Evolutionary conservation across 1,284 basidiomycete genomes (phyloP), one percentile per base, ranked within the genome.

Genomic region (Tranzscheliella williamsii): DNA sequence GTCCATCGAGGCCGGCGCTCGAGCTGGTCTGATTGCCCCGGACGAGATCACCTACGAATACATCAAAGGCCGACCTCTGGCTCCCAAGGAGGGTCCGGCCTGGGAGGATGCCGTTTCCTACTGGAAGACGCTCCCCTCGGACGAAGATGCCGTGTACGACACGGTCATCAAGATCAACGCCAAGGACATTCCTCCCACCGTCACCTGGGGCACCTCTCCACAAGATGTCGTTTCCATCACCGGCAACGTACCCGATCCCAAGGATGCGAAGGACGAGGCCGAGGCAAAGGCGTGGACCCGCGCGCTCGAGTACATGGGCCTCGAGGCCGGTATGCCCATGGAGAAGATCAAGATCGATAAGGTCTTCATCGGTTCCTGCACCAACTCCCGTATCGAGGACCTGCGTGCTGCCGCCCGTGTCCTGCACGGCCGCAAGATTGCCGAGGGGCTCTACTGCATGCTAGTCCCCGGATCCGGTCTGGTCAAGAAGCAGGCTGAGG

Each of bases 291-390:
- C 67, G 11, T 64, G 58, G 62, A 43, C 48, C 5, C 69, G 65
- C 41, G 58, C 74, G 9, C 67, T 76, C 42, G 51, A 73, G 33
- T 76, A 76, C 69, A 76, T 76, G 74, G 72, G 73, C 30, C 68
- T 76, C 44, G 64, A 70, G 41, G 42, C 74, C 11, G 49, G 51
- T 30, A 71, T 67, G 8, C 69, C 72, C 44, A 65, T 76, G 54
- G 73, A 75, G 48, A 54, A 73, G 48, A 63, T 76, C 66, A 73
- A 73, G 62, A 55, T 76, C 36, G 74, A 76, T 58, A 75, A 76
- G 57, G 74, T 76, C 26, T 76, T 76, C 38, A 75, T 76, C 41
- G 74, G 74, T 12, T 75, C 73, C 2, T 76, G 74, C 67, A 76
- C 74, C 46, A 76, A 76, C 52, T 62, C 69, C 17, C 68, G 74